These are phyloP conservation scores for Penicillium sumatraense DNA, from an alignment of 2,329 filamentous ascomycete species.

Conservation along the genomic window DNA sequence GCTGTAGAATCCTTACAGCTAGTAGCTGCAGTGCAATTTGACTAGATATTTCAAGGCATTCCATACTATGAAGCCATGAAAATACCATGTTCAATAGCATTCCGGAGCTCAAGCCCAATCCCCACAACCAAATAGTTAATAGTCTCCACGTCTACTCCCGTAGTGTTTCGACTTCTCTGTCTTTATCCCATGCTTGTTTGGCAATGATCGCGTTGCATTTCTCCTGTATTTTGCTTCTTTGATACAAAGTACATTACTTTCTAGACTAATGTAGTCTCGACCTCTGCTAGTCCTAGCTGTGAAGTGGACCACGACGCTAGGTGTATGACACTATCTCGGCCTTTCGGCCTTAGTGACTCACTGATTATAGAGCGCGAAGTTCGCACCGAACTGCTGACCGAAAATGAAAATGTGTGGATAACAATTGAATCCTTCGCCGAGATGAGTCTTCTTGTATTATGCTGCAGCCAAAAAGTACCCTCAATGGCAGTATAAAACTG, in stretches of 20 bases:
- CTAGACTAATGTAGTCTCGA: too few relatives aligned
- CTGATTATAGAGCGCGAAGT: slow-evolving; percentile 8
- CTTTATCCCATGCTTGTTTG: too few relatives aligned
- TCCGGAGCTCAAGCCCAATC: too few relatives aligned
- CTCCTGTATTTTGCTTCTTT: too few relatives aligned
- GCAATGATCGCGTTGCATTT: too few relatives aligned
- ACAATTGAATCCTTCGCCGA: background rate
- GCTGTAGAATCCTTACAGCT: background rate
- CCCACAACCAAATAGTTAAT: background rate
- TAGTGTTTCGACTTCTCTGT: too few relatives aligned
- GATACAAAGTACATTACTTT: too few relatives aligned
- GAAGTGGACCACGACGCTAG: too few relatives aligned
- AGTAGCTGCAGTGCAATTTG: background rate
- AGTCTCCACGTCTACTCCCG: background rate
- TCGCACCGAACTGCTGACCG: background rate
- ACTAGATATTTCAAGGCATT: too few relatives aligned
- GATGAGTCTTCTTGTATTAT: background rate
- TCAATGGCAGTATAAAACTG: background rate
- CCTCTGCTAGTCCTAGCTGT: too few relatives aligned
- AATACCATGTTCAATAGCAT: too few relatives aligned
- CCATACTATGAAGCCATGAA: too few relatives aligned
- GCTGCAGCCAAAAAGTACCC: background rate
- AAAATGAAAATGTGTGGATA: background rate
- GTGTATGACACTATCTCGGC: slow-evolving; percentile 12
- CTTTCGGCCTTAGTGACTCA: slow-evolving; percentile 19